Base-by-base conservation (phyloP, 306 rosid species). In the Lagenaria siceraria region DNA sequence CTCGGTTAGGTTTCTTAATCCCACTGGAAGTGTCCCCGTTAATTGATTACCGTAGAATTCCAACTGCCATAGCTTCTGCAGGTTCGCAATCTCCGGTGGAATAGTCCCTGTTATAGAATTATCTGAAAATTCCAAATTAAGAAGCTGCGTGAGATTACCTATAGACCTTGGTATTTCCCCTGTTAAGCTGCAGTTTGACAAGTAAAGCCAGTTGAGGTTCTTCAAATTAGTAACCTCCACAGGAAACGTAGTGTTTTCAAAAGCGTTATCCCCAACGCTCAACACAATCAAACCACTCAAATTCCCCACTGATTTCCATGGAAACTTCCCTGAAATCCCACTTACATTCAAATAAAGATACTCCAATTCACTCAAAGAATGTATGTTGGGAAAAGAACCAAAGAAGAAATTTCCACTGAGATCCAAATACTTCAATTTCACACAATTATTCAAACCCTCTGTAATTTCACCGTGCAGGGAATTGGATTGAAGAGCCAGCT, bases 181-280 rank as follows among this genome's bases (percentile, higher is more conserved):
- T 33, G 79, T 66, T 18, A 95, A 56, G 24, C 82, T 78, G 76
- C 99, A 95, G 8, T 90, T 88, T 0, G 89, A 3, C 17, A 95
- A 61, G 60, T 92, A 92, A 27, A 95, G 92, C 93, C 84, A 84
- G 25, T 77, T 86, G 49, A 95, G 82, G 1, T 82, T 90, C 24
- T 80, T 88, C 58, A 88, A 86, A 6, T 76, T 77, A 7, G 83
- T 43, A 0, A 92, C 63, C 65, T 86, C 92, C 0, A 8, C 36
- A 0, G 99, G 99, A 62, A 92, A 90, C 13, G 78, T 86, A 6
- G 84, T 79, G 13, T 74, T 82, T 5, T 80, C 85, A 1, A 95
- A 92, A 4, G 79, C 72, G 69, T 95, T 92, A 65, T 92, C 99
- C 38, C 98, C 99, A 10, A 95, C 73, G 77, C 97, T 95, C 36